Percentiles rank a stretch among this genome's conserved stretches.
phyloP scores from a whole-genome alignment of 2,329 filamentous ascomycete genomes.

The Fusarium vanettenii region DNA sequence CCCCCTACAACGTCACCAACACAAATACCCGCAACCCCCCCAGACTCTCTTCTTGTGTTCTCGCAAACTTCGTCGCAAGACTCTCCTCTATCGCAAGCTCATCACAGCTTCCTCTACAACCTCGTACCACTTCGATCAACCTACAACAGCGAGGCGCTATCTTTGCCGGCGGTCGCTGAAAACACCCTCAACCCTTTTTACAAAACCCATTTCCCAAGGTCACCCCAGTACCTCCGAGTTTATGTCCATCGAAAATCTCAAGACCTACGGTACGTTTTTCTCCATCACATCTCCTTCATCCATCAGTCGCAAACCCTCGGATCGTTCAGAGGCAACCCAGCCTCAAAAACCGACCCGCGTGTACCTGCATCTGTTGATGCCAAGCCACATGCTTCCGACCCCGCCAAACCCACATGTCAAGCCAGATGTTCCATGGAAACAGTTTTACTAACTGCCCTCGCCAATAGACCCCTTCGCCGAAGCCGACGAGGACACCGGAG shows the following conservation, averaged over 20 bases:
- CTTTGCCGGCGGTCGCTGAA: slow-evolving; percentile 64
- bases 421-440: background rate
- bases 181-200: slow-evolving; percentile 48
- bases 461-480: slow-evolving; percentile 98
- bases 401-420: slow-evolving; percentile 23
- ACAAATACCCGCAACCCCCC: slow-evolving; percentile 36
- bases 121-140: slow-evolving; percentile 6
- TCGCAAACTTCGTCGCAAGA: slow-evolving; percentile 37
- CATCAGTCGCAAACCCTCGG: background rate
- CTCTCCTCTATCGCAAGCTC: slow-evolving; percentile 4
- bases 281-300: background rate
- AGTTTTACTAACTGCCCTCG: slow-evolving; percentile 6
- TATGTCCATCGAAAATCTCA: slow-evolving; percentile 99
- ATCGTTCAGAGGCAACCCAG: background rate
- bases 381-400: slow-evolving; percentile 30
- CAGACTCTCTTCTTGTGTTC: slow-evolving; percentile 24
- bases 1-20: slow-evolving; percentile 39
- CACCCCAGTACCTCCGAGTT: slow-evolving; percentile 79
- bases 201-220: slow-evolving; percentile 66
- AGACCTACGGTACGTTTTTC: slow-evolving; percentile 85
- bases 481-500: slow-evolving; percentile 99
- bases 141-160: slow-evolving; percentile 58
- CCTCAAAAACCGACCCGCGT: background rate
- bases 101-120: background rate
- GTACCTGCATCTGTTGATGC: slow-evolving; percentile 42